A percentile compares a stretch with the other conserved stretches of the same genome.
phyloP scores from a whole-genome alignment of 2,329 filamentous ascomycete genomes.

The Colletotrichum sublineola region DNA sequence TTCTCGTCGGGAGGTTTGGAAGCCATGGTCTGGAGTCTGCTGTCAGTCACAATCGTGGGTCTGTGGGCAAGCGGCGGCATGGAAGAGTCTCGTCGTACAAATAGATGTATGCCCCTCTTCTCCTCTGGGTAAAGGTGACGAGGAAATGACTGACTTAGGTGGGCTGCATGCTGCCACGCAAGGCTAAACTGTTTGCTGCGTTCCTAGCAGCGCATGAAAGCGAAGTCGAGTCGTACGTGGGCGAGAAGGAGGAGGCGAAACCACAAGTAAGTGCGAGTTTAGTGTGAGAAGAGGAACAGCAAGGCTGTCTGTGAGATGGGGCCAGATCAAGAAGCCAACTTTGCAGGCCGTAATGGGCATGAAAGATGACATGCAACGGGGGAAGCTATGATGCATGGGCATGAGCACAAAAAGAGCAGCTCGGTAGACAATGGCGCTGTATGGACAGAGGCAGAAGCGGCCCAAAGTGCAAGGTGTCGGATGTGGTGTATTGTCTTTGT shows the following conservation, averaged over 20 bases:
- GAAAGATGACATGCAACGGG: neutral
- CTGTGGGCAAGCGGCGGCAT: constrained; percentile 1
- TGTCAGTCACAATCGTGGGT: constrained; percentile 23
- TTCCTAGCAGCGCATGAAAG: constrained; percentile 3
- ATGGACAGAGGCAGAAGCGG: neutral
- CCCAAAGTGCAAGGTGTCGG: neutral
- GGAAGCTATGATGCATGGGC: constrained; percentile 21
- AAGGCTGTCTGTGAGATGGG: constrained; percentile 7
- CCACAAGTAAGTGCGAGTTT: neutral
- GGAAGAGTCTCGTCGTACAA: constrained; percentile 17
- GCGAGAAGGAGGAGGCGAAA: neutral
- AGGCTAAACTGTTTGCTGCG: constrained; percentile 16
- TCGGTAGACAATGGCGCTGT: constrained; percentile 23
- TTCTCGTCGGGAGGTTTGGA: constrained; percentile 40
- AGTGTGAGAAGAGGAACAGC: neutral
- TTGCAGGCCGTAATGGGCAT: constrained; percentile 27
- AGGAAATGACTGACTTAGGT: constrained; percentile 26
- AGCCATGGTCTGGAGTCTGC: constrained; percentile 39
- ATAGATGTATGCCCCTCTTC: constrained; percentile 28
- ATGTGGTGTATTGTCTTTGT: constrained; percentile 1
- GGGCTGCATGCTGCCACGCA: constrained; percentile 41
- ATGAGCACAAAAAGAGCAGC: constrained; percentile 1
- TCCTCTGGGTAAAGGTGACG: constrained; percentile 5
- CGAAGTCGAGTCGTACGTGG: neutral
- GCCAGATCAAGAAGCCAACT: constrained; percentile 5